Percentiles rank a stretch among this genome's conserved stretches.
Evolutionary conservation across 495 filamentous ascomycete species (phyloP).

Genomic region (Chlorociboria aeruginascens): DNA sequence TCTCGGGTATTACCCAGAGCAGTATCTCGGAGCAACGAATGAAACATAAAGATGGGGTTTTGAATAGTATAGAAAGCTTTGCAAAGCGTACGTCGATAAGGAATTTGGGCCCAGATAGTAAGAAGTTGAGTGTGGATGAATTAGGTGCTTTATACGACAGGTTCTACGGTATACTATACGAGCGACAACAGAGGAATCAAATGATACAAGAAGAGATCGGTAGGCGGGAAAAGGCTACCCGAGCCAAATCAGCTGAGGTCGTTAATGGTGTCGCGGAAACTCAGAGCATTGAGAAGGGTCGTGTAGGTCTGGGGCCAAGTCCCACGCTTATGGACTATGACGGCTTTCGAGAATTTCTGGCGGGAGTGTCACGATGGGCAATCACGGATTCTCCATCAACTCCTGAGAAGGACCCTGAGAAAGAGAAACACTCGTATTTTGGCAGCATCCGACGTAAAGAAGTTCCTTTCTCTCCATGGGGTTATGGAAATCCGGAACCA

Average conservation of each 20-base stretch:
- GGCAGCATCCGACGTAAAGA: conserved; percentile 36
- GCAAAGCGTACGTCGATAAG: conserved; percentile 92
- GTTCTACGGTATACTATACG: conserved; percentile 84
- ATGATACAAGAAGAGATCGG: conserved; percentile 66
- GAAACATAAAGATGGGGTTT: conserved; percentile 83
- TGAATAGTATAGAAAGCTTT: conserved; percentile 92
- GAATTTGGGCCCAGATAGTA: conserved; percentile 92
- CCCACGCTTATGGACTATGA: conserved; percentile 90
- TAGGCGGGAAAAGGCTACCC: conserved; percentile 45
- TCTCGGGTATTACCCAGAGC: conserved; percentile 84
- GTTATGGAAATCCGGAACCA: conserved; percentile 59
- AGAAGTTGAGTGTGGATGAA: conserved; percentile 73
- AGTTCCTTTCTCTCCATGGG: conserved; percentile 55
- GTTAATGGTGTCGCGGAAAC: conserved; percentile 29
- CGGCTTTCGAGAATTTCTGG: conserved; percentile 86
- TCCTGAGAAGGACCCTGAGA: conserved; percentile 34
- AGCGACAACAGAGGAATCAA: conserved; percentile 71
- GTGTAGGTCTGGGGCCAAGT: conserved; percentile 83
- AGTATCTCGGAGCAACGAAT: conserved; percentile 80
- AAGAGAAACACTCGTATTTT: conserved; percentile 35
- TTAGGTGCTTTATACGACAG: conserved; percentile 82
- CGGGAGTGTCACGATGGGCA: conserved; percentile 82
- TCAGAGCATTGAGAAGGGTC: conserved; percentile 53
- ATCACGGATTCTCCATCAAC: conserved; percentile 64
- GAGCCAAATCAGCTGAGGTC: conserved; percentile 39